Conservation (phyloP, 2,329 filamentous ascomycete genomes). For the Tolypocladium ophioglossoides region DNA sequence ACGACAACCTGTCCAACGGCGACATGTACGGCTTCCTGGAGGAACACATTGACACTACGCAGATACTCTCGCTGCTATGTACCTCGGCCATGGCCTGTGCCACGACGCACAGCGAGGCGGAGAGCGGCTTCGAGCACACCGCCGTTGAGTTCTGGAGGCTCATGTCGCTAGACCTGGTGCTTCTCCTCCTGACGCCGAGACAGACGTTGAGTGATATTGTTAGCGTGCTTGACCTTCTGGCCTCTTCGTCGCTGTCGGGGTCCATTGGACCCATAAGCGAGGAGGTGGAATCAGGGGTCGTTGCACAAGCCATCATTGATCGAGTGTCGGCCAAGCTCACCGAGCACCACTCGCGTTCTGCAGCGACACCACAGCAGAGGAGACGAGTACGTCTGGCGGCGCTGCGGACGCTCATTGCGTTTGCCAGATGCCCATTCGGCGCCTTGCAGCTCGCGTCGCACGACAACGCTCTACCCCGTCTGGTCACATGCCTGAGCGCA, state of each 20-base stretch:
- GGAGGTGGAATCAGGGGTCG: slow-evolving; percentile 29
- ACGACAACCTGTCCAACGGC: slow-evolving; percentile 35
- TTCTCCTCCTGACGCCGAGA: slow-evolving; percentile 56
- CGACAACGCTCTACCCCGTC: slow-evolving; percentile 57
- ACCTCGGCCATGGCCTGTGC: slow-evolving; percentile 50
- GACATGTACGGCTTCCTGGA: slow-evolving; percentile 27
- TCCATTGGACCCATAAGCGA: slow-evolving; percentile 56
- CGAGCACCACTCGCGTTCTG: slow-evolving; percentile 34
- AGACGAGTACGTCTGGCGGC: slow-evolving; percentile 34
- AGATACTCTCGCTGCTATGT: slow-evolving; percentile 57
- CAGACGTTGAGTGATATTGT: slow-evolving; percentile 54
- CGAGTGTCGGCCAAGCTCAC: slow-evolving; percentile 52
- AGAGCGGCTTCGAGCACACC: slow-evolving; percentile 17
- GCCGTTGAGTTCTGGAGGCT: slow-evolving; percentile 52
- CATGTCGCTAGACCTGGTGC: slow-evolving; percentile 55
- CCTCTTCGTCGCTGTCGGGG: slow-evolving; percentile 50
- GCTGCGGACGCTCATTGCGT: slow-evolving; percentile 45
- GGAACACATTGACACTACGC: slow-evolving; percentile 50
- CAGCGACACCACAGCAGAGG: slow-evolving; percentile 25
- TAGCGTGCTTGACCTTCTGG: slow-evolving; percentile 53
- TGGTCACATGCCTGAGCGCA: slow-evolving; percentile 53
- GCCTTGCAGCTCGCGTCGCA: slow-evolving; percentile 57
- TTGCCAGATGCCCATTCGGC: slow-evolving; percentile 53
- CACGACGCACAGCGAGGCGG: slow-evolving; percentile 20
- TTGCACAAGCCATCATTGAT: slow-evolving; percentile 43